A percentile compares a stretch with the other conserved stretches of the same genome.
phyloP scores from a whole-genome alignment of 202 grass and related monocot species.

The Carex sylvatica region DNA sequence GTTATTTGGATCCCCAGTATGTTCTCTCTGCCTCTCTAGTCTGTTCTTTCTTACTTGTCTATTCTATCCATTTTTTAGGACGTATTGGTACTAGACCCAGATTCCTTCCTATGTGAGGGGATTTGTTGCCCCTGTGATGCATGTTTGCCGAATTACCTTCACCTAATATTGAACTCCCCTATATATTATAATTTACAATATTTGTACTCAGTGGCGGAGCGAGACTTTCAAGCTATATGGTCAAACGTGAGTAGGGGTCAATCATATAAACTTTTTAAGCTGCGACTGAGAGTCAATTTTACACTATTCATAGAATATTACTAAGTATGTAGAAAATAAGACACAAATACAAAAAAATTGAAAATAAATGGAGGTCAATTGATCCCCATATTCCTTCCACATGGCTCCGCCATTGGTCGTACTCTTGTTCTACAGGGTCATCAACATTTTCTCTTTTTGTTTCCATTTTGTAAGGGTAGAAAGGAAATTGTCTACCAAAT shows the following conservation, averaged over 20 bases:
- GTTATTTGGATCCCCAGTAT: constrained; percentile 44
- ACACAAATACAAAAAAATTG: too few species aligned
- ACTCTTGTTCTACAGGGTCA: background rate
- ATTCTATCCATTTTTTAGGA: background rate
- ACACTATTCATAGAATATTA: too few species aligned
- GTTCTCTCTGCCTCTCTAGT: background rate
- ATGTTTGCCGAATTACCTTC: background rate
- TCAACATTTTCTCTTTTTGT: background rate
- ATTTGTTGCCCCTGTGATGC: background rate
- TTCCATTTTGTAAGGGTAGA: background rate
- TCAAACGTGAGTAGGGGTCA: too few species aligned
- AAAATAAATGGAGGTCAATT: too few species aligned
- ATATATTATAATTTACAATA: too few species aligned
- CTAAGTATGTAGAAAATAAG: too few species aligned
- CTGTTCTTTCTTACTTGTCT: background rate
- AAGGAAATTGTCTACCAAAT: background rate
- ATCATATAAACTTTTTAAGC: too few species aligned
- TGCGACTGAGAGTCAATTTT: too few species aligned
- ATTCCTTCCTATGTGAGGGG: background rate
- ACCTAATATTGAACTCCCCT: background rate
- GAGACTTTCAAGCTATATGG: too few species aligned
- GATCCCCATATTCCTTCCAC: too few species aligned
- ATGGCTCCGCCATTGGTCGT: too few species aligned
- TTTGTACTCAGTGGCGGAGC: too few species aligned
- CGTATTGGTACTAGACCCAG: background rate